Conservation (phyloP, 495 filamentous ascomycete species). For the Choiromyces venosus region DNA sequence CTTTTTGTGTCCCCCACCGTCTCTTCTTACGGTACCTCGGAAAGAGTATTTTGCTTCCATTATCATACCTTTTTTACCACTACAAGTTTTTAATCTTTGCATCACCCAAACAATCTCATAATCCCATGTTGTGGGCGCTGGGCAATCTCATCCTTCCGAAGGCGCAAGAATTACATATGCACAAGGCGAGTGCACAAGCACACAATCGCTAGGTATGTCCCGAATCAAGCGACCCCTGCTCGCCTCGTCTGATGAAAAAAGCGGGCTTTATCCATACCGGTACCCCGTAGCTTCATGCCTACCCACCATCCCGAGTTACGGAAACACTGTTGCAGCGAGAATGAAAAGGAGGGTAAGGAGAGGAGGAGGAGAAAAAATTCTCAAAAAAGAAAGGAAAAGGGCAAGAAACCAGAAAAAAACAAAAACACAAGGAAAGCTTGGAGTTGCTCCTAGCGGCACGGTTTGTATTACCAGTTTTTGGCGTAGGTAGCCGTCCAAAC, state of each 20-base stretch:
- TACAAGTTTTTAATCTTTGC: background rate
- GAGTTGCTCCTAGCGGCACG: slow-evolving; percentile 36
- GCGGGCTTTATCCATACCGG: slow-evolving; percentile 17
- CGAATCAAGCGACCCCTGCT: slow-evolving; percentile 25
- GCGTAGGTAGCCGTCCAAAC: slow-evolving; percentile 33
- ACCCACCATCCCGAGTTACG: slow-evolving; percentile 39
- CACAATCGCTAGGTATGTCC: background rate
- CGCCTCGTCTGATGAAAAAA: slow-evolving; percentile 24
- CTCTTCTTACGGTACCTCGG: background rate
- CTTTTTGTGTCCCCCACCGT: background rate
- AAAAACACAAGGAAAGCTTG: slow-evolving; percentile 13
- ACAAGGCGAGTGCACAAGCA: background rate
- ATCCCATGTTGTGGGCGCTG: background rate
- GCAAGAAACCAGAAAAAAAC: background rate
- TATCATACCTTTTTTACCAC: background rate
- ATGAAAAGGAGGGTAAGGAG: background rate
- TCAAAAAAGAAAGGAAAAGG: background rate
- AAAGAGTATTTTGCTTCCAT: background rate
- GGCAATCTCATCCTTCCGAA: background rate
- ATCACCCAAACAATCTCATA: background rate
- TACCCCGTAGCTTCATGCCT: slow-evolving; percentile 13
- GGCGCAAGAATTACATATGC: slow-evolving; percentile 2
- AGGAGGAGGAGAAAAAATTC: background rate
- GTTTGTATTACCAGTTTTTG: slow-evolving; percentile 26
- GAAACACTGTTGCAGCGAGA: slow-evolving; percentile 35